A percentile compares a stretch with the other conserved stretches of the same genome.
Evolutionary conservation across 495 filamentous ascomycete species (phyloP).

Genomic region (Tuber calosporum): DNA sequence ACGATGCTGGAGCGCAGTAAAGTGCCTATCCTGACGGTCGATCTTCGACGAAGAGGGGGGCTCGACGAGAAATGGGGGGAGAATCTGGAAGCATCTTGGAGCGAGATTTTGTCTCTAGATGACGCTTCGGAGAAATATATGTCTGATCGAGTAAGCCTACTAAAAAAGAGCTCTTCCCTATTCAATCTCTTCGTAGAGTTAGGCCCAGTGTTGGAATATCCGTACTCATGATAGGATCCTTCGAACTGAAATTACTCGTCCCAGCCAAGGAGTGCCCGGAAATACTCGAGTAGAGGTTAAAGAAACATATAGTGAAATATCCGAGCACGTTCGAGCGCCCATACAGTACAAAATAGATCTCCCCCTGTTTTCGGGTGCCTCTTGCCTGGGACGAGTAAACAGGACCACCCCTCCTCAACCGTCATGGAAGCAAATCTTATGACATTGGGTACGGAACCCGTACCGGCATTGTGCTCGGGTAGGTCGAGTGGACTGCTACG

Average conservation of each 20-base stretch:
- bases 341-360: too few relatives aligned
- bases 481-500: too few relatives aligned
- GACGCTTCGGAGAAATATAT: neutral
- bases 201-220: neutral
- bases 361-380: too few relatives aligned
- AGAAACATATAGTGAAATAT: too few relatives aligned
- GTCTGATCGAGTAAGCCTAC: neutral
- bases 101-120: neutral
- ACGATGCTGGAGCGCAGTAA: neutral
- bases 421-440: neutral
- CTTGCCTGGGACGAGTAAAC: too few relatives aligned
- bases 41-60: neutral
- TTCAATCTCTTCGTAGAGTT: neutral
- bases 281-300: too few relatives aligned
- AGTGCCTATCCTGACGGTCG: neutral
- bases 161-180: neutral
- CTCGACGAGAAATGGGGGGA: neutral
- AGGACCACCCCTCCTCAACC: neutral
- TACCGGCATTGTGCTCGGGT: too few relatives aligned
- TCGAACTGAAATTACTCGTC: neutral
- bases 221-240: neutral
- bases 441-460: neutral
- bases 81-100: neutral
- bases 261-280: too few relatives aligned
- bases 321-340: too few relatives aligned